A percentile compares a stretch with the other conserved stretches of the same genome.
Conservation (phyloP, 352 stramenopile genomes). For the Globisporangium acanthophoron region DNA sequence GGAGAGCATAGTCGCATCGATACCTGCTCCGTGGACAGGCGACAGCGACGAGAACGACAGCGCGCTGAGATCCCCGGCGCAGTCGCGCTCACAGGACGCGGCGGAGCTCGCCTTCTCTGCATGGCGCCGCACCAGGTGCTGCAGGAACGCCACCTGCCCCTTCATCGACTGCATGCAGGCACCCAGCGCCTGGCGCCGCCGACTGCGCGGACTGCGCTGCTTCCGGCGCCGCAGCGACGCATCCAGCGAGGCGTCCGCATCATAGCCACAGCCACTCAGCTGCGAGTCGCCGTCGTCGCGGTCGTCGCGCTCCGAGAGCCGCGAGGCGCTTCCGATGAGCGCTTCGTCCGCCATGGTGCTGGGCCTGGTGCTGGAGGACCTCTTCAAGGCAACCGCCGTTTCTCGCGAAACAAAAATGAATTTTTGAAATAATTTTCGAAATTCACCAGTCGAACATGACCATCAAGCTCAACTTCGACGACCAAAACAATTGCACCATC, state of each 20-base stretch:
- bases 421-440: too few species aligned
- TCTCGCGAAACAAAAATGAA: too few species aligned
- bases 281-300: not conserved
- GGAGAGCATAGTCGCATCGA: conserved; percentile 2
- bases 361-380: too few species aligned
- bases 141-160: conserved; percentile 13
- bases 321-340: not conserved
- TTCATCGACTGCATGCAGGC: conserved; percentile 18
- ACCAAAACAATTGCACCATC: too few species aligned
- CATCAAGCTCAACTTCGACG: too few species aligned
- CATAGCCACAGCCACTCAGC: not conserved
- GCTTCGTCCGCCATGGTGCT: too few species aligned
- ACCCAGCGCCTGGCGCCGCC: conserved; percentile 5
- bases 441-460: too few species aligned
- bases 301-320: not conserved
- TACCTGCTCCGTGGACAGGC: conserved; percentile 8
- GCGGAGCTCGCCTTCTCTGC: not conserved
- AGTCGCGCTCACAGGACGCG: not conserved
- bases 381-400: too few species aligned
- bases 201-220: conserved; percentile 6
- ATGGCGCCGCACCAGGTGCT: conserved; percentile 8
- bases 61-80: not conserved
- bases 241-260: conserved; percentile 1
- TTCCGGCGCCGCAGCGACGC: conserved; percentile 1
- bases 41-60: conserved; percentile 16